Base-by-base conservation (phyloP, 164 flowering plant genomes). In the Echeveria elegans region DNA sequence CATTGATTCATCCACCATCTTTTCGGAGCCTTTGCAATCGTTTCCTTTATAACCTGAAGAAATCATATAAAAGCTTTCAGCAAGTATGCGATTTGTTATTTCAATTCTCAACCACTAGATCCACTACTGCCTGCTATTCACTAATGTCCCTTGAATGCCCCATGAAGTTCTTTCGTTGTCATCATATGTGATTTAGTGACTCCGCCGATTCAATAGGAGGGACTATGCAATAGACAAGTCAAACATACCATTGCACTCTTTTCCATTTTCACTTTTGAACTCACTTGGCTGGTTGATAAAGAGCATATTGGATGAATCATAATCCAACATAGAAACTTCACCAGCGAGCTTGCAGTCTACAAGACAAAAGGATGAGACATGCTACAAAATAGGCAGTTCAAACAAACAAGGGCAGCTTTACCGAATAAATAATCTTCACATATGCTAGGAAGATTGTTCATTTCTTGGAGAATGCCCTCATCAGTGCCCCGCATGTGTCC, bases 381-480 rank as follows among this genome's bases (percentile, higher is more conserved):
- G 3, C 32, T 43, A 67, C 16, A 66, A 28, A 24, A 5, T 34
- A 41, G 26, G 40, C n/a, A 66, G 62, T 34, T 30, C 24, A 66
- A 32, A 7, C 61, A 24, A 21, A 65, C n/a, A n/a, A n/a, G n/a
- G 60, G 52, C 23, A 56, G 31, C 6, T 37, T 43, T 76, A 80
- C 87, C 85, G 64, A 81, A 69, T 68, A 80, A 77, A 69, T 70
- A 78, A 60, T 83, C 87, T 61, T 77, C 78, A 56, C 77, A 80
- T 41, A 72, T 64, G 66, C 67, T 65, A 70, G 79, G 74, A 15
- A 79, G 66, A 58, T 43, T 74, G 67, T 67, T 68, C 64, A 74
- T 47, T 63, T 37, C 75, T 62, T 72, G 78, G 65, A 80, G 72
- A 67, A 61, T 66, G 58, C 71, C 82, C 31, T 64, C 74, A 62